These are phyloP conservation scores for Syncephalastrum monosporum DNA, from an alignment of 371 early-diverging fungal genomes.

Conservation along the genomic window DNA sequence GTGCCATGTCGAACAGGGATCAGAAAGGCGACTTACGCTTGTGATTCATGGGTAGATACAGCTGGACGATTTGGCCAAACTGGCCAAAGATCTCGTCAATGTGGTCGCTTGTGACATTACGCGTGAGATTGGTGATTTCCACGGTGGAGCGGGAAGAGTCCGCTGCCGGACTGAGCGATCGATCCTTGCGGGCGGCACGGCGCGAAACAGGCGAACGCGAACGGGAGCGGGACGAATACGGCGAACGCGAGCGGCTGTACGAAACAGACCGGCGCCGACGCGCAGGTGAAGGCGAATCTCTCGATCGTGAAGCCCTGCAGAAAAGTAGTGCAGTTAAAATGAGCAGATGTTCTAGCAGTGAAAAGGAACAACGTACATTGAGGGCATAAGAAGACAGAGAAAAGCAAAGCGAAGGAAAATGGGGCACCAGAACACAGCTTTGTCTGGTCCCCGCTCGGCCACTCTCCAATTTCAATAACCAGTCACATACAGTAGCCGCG, in stretches of 20 bases:
- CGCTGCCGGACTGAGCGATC: slow-evolving; percentile 7
- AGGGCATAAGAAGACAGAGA: slow-evolving; percentile 1
- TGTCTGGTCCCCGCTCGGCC: too few relatives aligned
- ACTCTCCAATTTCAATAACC: too few relatives aligned
- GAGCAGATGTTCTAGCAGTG: too few relatives aligned
- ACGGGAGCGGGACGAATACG: slow-evolving; percentile 10
- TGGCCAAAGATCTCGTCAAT: slow-evolving; percentile 47
- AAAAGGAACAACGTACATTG: background rate
- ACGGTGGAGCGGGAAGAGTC: slow-evolving; percentile 4
- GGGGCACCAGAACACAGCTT: too few relatives aligned
- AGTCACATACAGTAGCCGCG: too few relatives aligned
- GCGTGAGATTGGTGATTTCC: slow-evolving; percentile 24
- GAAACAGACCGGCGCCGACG: slow-evolving; percentile 24
- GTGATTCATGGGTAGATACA: slow-evolving; percentile 46
- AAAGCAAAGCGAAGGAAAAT: background rate
- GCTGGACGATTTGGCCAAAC: slow-evolving; percentile 33
- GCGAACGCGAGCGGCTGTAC: slow-evolving; percentile 24
- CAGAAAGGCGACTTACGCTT: slow-evolving; percentile 26
- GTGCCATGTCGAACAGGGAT: background rate
- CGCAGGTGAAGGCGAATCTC: slow-evolving; percentile 1
- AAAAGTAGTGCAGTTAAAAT: background rate
- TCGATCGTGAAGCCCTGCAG: background rate
- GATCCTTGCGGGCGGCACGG: background rate
- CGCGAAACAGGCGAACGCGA: slow-evolving; percentile 12
- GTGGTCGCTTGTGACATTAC: slow-evolving; percentile 43